Conservation (phyloP, 306 rosid species). For the Dalbergia oliveri region DNA sequence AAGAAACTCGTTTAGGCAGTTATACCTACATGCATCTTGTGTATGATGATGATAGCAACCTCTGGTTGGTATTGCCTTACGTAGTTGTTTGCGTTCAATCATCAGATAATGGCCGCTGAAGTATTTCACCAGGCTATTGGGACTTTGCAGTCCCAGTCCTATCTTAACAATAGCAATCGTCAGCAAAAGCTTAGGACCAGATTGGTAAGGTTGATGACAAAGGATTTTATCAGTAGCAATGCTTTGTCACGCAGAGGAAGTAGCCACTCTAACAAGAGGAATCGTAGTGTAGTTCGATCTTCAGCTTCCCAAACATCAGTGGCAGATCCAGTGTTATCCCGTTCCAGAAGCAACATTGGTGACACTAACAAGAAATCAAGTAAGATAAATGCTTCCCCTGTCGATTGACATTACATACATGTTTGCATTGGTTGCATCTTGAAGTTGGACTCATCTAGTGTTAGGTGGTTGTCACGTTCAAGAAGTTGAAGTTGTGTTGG, state of each 20-base stretch:
- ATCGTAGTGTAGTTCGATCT: conserved; percentile 57
- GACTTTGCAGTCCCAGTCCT: conserved; percentile 53
- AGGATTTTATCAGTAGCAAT: conserved; percentile 54
- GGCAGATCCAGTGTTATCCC: conserved; percentile 70
- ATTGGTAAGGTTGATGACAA: conserved; percentile 57
- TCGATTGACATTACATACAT: neutral
- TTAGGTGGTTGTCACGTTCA: conserved; percentile 13
- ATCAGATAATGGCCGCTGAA: conserved; percentile 90
- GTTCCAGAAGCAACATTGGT: conserved; percentile 60
- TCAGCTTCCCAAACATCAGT: conserved; percentile 74
- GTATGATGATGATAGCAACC: neutral
- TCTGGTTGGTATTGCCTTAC: conserved; percentile 29
- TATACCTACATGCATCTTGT: conserved; percentile 10
- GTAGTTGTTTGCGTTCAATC: conserved; percentile 33
- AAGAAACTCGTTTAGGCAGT: conserved; percentile 8
- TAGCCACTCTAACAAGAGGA: conserved; percentile 44
- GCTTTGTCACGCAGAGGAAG: conserved; percentile 60
- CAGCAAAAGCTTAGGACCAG: conserved; percentile 53
- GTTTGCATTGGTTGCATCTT: conserved; percentile 24
- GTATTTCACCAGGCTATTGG: conserved; percentile 69
- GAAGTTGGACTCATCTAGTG: conserved; percentile 39
- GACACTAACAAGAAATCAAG: conserved; percentile 85
- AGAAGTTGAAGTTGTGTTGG: conserved; percentile 29
- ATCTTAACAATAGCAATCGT: conserved; percentile 42
- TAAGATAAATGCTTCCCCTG: conserved; percentile 46